phyloP scores from a whole-genome alignment of 2,329 filamentous ascomycete genomes.

The Verticillium nubilum region DNA sequence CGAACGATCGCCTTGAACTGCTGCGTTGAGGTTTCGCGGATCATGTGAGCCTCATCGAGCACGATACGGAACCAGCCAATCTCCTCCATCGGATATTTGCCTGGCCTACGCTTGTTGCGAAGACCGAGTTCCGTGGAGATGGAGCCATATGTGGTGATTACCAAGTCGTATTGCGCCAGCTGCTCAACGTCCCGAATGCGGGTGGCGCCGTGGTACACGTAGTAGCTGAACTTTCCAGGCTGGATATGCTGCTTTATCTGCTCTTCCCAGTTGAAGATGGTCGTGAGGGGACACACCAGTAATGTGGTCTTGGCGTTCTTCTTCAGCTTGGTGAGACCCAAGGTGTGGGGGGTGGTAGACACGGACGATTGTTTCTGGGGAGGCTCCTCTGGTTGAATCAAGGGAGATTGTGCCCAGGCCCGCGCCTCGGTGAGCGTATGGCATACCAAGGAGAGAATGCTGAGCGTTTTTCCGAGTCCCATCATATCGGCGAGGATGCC shows the following conservation, averaged over 20 bases:
- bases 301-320: constrained; percentile 75
- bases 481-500: constrained; percentile 82
- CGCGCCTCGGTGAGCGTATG: constrained; percentile 57
- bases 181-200: constrained; percentile 63
- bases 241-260: constrained; percentile 81
- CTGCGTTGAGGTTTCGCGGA: constrained; percentile 75
- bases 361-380: constrained; percentile 31
- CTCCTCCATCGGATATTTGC: constrained; percentile 61
- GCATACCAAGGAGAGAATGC: constrained; percentile 73
- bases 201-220: constrained; percentile 81
- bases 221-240: constrained; percentile 59
- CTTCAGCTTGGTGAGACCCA: constrained; percentile 46
- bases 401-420: constrained; percentile 52
- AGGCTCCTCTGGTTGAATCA: constrained; percentile 40
- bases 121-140: constrained; percentile 72
- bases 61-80: constrained; percentile 93
- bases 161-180: constrained; percentile 70
- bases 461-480: constrained; percentile 83
- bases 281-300: constrained; percentile 83
- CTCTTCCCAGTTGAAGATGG: constrained; percentile 89
- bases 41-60: constrained; percentile 90
- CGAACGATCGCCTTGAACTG: constrained; percentile 82
- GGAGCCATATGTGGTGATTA: constrained; percentile 91
- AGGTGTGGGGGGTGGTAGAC: constrained; percentile 28
- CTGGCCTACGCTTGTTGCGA: constrained; percentile 55